Conservation (phyloP, 306 rosid genomes). For the Sicyos edulis region DNA sequence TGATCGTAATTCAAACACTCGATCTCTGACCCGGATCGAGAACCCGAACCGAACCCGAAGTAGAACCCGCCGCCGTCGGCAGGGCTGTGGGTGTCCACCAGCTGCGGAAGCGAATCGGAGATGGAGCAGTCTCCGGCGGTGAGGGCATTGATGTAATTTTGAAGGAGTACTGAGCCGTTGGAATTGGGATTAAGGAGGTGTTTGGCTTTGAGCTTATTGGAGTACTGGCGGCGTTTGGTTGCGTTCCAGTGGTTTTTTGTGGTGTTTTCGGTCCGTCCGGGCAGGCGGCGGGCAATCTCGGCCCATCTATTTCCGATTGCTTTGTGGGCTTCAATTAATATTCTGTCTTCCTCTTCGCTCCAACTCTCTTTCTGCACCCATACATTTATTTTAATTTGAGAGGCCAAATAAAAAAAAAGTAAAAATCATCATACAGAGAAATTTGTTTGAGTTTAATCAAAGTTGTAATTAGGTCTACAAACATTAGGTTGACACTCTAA, state of each 20-base stretch:
- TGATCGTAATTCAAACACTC: slow-evolving; percentile 19
- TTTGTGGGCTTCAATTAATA: slow-evolving; percentile 53
- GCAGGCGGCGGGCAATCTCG: slow-evolving; percentile 53
- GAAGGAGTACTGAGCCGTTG: slow-evolving; percentile 27
- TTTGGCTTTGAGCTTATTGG: slow-evolving; percentile 31
- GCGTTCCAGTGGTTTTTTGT: slow-evolving; percentile 80
- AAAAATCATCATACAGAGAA: too few relatives aligned
- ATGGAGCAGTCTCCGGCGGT: not conserved
- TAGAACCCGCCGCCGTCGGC: not conserved
- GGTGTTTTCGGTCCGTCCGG: slow-evolving; percentile 56
- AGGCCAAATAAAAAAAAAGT: too few relatives aligned
- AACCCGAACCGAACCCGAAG: slow-evolving; percentile 18
- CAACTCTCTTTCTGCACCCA: slow-evolving; percentile 46
- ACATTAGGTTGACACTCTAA: too few relatives aligned
- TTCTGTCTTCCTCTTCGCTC: slow-evolving; percentile 25
- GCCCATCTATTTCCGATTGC: slow-evolving; percentile 68
- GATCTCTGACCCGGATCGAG: slow-evolving; percentile 17
- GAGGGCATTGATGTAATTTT: slow-evolving; percentile 41
- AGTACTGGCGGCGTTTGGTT: slow-evolving; percentile 42
- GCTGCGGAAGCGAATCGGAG: not conserved
- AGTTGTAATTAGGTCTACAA: too few relatives aligned
- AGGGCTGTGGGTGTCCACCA: slow-evolving; percentile 1
- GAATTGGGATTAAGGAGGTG: not conserved
- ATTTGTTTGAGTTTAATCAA: too few relatives aligned
- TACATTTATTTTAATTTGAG: not conserved